Conservation (phyloP, 352 stramenopile genomes). For the Phytophthora fragariae region DNA sequence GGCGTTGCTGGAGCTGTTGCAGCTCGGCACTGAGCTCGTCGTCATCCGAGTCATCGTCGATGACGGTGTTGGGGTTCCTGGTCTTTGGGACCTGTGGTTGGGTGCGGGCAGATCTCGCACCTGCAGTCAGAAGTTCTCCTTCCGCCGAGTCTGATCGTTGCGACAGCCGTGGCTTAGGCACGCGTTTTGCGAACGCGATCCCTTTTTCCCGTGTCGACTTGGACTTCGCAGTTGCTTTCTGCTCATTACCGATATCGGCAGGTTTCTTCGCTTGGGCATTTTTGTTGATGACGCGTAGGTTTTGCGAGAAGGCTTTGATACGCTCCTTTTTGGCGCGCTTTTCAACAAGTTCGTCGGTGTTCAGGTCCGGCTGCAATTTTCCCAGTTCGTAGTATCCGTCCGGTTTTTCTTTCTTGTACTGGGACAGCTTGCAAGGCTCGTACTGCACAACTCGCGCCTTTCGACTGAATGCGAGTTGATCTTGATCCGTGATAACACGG, state of each 20-base stretch:
- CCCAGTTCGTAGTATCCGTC: slow-evolving; percentile 88
- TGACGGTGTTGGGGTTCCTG: slow-evolving; percentile 51
- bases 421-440: slow-evolving; percentile 83
- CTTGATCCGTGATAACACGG: slow-evolving; percentile 60
- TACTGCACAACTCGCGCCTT: slow-evolving; percentile 81
- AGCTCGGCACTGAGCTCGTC: slow-evolving; percentile 72
- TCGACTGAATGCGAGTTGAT: slow-evolving; percentile 82
- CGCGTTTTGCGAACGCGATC: slow-evolving; percentile 80
- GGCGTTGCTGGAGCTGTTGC: slow-evolving; percentile 70
- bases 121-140: slow-evolving; percentile 5
- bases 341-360: slow-evolving; percentile 78
- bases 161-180: slow-evolving; percentile 69
- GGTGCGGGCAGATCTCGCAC: background rate
- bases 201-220: slow-evolving; percentile 78
- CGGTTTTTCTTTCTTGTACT: slow-evolving; percentile 90
- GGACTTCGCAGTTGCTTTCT: slow-evolving; percentile 39
- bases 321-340: slow-evolving; percentile 82
- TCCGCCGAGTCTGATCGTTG: slow-evolving; percentile 39
- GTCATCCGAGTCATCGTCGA: slow-evolving; percentile 69
- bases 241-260: slow-evolving; percentile 29
- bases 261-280: slow-evolving; percentile 45
- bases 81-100: slow-evolving; percentile 13
- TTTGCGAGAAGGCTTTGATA: slow-evolving; percentile 88
- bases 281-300: slow-evolving; percentile 83
- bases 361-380: slow-evolving; percentile 90